Percentiles rank a stretch among this genome's conserved stretches.
Conservation (phyloP, 352 stramenopile genomes). For the Plasmopara muralis region DNA sequence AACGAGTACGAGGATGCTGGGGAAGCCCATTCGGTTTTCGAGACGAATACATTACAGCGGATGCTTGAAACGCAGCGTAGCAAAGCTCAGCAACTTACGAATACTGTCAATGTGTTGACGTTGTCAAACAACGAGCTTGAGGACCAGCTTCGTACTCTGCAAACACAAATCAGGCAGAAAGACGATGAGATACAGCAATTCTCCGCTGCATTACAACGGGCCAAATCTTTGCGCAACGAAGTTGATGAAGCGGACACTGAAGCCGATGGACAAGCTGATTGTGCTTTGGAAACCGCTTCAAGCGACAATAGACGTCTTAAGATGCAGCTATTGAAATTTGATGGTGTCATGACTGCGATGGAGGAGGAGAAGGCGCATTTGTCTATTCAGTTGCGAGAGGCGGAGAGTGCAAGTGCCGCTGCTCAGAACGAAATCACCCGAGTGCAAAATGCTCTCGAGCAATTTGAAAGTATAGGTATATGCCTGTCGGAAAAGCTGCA, state of each 20-base stretch:
- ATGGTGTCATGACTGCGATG: slow-evolving; percentile 40
- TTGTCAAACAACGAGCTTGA: slow-evolving; percentile 20
- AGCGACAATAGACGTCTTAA: slow-evolving; percentile 35
- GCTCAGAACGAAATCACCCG: slow-evolving; percentile 28
- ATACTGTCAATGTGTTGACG: slow-evolving; percentile 16
- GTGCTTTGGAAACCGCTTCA: slow-evolving; percentile 21
- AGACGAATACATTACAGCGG: slow-evolving; percentile 38
- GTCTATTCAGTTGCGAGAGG: slow-evolving; percentile 32
- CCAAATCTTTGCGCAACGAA: slow-evolving; percentile 16
- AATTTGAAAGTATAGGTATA: slow-evolving; percentile 28
- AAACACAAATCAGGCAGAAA: slow-evolving; percentile 15
- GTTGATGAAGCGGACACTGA: slow-evolving; percentile 15
- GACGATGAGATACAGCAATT: slow-evolving; percentile 22
- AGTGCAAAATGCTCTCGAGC: slow-evolving; percentile 28
- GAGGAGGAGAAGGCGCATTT: slow-evolving; percentile 45
- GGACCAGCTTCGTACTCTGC: slow-evolving; percentile 17
- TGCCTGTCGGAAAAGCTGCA: slow-evolving; percentile 23
- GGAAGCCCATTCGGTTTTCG: slow-evolving; percentile 36
- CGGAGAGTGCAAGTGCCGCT: slow-evolving; percentile 32
- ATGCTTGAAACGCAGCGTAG: slow-evolving; percentile 13
- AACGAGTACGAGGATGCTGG: slow-evolving; percentile 56
- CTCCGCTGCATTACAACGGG: slow-evolving; percentile 11
- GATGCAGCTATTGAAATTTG: slow-evolving; percentile 36
- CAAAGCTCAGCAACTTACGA: slow-evolving; percentile 18
- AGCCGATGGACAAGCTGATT: slow-evolving; percentile 17